A percentile compares a stretch with the other conserved stretches of the same genome.
These are phyloP conservation scores for Effrenium voratum DNA, from an alignment of 73 alveolate species.

Conservation along the genomic window DNA sequence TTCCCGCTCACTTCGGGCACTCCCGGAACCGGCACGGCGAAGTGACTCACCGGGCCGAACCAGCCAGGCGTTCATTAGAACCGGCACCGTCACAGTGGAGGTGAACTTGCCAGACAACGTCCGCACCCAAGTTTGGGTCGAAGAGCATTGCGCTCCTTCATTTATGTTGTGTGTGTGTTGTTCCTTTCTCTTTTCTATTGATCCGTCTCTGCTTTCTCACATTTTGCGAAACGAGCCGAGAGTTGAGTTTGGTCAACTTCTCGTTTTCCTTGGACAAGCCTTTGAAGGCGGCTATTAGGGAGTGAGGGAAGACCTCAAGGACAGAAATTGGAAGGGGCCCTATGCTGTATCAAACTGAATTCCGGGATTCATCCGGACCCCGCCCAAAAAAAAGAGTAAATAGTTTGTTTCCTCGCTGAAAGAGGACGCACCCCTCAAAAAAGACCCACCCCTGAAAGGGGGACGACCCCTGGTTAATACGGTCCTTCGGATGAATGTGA, in stretches of 20 bases:
- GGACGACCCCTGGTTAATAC: not conserved
- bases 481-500: not conserved
- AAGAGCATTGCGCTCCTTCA: no score
- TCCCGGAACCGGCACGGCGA: not conserved
- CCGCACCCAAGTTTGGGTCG: not conserved
- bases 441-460: not conserved
- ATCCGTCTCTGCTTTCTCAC: no score
- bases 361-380: not conserved
- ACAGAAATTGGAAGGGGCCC: no score
- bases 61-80: conserved; percentile 95
- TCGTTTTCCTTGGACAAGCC: no score
- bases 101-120: conserved; percentile 94
- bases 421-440: no score
- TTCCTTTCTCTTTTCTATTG: no score
- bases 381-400: not conserved
- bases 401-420: not conserved
- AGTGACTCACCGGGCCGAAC: not conserved
- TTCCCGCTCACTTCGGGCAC: not conserved
- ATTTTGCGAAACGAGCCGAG: no score
- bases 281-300: no score
- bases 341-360: no score
- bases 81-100: conserved; percentile 96
- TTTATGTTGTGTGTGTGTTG: no score
- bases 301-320: no score
- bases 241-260: no score